These are phyloP conservation scores for Phytophthora boehmeriae DNA, from an alignment of 352 stramenopile genomes.

Conservation along the genomic window DNA sequence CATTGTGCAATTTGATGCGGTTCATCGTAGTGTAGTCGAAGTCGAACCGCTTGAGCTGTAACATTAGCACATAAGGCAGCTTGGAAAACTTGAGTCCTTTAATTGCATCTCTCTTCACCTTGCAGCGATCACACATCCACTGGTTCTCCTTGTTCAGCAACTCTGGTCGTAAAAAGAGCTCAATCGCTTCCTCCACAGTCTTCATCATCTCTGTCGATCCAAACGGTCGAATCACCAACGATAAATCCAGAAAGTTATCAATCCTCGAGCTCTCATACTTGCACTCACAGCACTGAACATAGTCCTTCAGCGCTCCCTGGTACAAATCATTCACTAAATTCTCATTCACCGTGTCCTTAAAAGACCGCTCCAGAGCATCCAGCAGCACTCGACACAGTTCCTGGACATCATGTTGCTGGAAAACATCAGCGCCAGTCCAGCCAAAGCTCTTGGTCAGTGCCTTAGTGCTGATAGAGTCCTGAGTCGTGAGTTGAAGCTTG, in stretches of 20 bases:
- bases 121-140: conserved; percentile 86
- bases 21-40: conserved; percentile 92
- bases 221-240: conserved; percentile 89
- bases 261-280: conserved; percentile 86
- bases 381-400: conserved; percentile 92
- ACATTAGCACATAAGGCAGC: conserved; percentile 87
- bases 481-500: conserved; percentile 84
- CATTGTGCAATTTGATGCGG: conserved; percentile 87
- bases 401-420: conserved; percentile 93
- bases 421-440: conserved; percentile 88
- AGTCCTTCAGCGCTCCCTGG: conserved; percentile 88
- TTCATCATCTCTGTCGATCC: conserved; percentile 86
- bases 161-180: conserved; percentile 87
- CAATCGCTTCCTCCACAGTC: conserved; percentile 86
- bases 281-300: conserved; percentile 86
- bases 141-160: conserved; percentile 91
- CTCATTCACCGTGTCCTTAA: conserved; percentile 88
- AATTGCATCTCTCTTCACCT: conserved; percentile 88
- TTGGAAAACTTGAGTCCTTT: conserved; percentile 91
- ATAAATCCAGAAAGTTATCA: conserved; percentile 91
- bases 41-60: conserved; percentile 93
- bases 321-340: conserved; percentile 89
- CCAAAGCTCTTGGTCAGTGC: conserved; percentile 92
- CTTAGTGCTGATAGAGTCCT: conserved; percentile 78
- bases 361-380: conserved; percentile 89